Evolutionary conservation across 352 stramenopile genomes (phyloP).

Genomic region (Aphanomyces stellatus): DNA sequence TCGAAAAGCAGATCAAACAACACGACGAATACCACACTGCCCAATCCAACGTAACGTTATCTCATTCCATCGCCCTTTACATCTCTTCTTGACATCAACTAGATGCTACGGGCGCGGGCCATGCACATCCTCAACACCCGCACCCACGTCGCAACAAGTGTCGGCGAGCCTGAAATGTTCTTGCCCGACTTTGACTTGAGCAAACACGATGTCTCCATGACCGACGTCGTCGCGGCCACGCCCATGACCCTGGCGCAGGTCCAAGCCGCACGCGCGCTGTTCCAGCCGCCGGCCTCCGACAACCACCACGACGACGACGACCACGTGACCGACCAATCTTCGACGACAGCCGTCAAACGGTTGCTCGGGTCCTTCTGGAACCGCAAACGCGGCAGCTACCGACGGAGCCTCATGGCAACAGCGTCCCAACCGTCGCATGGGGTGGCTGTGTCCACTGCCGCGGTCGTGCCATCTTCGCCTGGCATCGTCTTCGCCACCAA

Average conservation of each 20-base stretch:
- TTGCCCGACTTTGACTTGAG: not conserved
- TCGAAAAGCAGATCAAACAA: conserved; percentile 7
- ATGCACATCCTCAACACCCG: not conserved
- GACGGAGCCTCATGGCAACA: no score
- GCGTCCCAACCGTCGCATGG: no score
- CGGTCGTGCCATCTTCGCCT: not conserved
- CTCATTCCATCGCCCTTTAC: not conserved
- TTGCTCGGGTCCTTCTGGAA: not conserved
- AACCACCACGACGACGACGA: not conserved
- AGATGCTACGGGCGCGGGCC: not conserved
- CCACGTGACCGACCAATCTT: not conserved
- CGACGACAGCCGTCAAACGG: not conserved
- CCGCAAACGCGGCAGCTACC: no score
- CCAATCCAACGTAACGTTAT: not conserved
- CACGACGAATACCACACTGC: not conserved
- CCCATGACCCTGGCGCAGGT: not conserved
- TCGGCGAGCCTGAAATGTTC: not conserved
- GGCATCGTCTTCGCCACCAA: not conserved
- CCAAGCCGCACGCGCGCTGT: not conserved
- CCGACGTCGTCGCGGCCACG: conserved; percentile 10
- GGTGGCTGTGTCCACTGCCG: not conserved
- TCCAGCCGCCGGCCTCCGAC: not conserved
- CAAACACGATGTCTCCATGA: conserved; percentile 7
- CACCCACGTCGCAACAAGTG: not conserved
- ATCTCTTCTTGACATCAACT: not conserved